Evolutionary conservation across 1,284 basidiomycete species (phyloP), one percentile per base, ranked within the genome.

Genomic region (Rhodotorula sp.): DNA sequence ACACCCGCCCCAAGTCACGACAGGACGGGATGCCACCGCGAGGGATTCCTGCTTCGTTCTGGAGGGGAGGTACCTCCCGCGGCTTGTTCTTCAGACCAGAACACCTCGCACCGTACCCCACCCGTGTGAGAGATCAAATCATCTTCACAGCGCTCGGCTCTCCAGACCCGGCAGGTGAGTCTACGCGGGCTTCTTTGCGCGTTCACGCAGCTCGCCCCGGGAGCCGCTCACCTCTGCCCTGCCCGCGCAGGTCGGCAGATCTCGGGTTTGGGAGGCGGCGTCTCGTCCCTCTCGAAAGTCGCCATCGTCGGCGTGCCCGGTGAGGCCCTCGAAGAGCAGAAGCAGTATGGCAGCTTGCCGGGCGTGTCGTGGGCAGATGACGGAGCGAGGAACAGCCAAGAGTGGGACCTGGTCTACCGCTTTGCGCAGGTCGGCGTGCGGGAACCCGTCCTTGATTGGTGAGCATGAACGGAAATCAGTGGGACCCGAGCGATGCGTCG

Each of bases 391-490:
- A 22, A 54, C 20, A 70, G 72, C 8, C 24, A 64, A 10, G 20
- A 42, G 18, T 76, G 64, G 60, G 75, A 76, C n/a, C 12, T 76
- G 12, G 69, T 75, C 17, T 76, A 75, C 42, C 73, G 75, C 3
- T 76, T 72, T 24, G 70, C 68, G 4, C 75, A 76, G 53, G 70
- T 75, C 17, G 69, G 73, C 5, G 66, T 75, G 2, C 46, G 57
- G 3, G 55, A 68, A 29, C 26, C 49, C 0, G 56, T 29, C 29
- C 55, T 73, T 3, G 72, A 73, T 55, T 72, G 70, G 72, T 72
- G 24, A n/a, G 69, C 37, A 17, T 17, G 7, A n/a, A 42, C 10
- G 37, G 14, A 42, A 37, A 6, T 10, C 37, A 42, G 37, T 12
- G 37, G 33, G 33, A n/a, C 33, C 4, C 7, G 33, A 33, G 33